Evolutionary conservation across 225 moss, liverwort and hornwort species (phyloP).

Genomic region (Physcomitrium patens): DNA sequence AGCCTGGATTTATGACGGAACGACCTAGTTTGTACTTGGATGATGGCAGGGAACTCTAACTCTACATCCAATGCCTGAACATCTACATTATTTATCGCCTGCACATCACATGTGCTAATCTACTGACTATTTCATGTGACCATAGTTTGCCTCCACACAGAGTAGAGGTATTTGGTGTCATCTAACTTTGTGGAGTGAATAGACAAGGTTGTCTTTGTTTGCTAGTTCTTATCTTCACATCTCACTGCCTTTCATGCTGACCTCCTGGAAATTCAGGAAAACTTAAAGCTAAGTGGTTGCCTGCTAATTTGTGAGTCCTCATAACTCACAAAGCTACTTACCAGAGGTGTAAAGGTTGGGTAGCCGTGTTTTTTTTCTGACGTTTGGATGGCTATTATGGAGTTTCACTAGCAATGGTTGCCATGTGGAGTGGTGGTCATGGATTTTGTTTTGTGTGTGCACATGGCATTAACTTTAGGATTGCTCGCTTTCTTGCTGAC

Average conservation of each 20-base stretch:
- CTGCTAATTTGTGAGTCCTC: slow-evolving; percentile 9
- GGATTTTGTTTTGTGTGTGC: slow-evolving; percentile 28
- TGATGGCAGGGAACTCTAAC: slow-evolving; percentile 9
- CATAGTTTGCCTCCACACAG: slow-evolving; percentile 27
- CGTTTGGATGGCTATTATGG: slow-evolving; percentile 18
- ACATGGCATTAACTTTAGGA: slow-evolving; percentile 31
- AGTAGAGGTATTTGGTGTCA: slow-evolving; percentile 34
- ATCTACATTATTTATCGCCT: slow-evolving; percentile 27
- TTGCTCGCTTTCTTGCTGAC: neutral
- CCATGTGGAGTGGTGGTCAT: slow-evolving; percentile 24
- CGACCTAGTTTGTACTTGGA: slow-evolving; percentile 4
- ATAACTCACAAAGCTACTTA: slow-evolving; percentile 32
- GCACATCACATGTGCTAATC: slow-evolving; percentile 15
- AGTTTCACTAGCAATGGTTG: slow-evolving; percentile 31
- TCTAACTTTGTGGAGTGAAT: slow-evolving; percentile 17
- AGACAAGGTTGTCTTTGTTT: slow-evolving; percentile 25
- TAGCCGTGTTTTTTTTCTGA: slow-evolving; percentile 29
- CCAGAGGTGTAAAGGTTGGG: slow-evolving; percentile 18
- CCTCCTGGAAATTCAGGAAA: neutral
- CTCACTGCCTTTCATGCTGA: slow-evolving; percentile 16
- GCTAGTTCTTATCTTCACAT: slow-evolving; percentile 10
- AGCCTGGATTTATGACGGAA: slow-evolving; percentile 37
- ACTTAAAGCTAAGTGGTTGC: slow-evolving; percentile 24
- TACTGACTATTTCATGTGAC: slow-evolving; percentile 24
- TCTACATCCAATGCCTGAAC: slow-evolving; percentile 31